Conservation (phyloP, 805 yeast genomes). For the Ogataea siamensis region DNA sequence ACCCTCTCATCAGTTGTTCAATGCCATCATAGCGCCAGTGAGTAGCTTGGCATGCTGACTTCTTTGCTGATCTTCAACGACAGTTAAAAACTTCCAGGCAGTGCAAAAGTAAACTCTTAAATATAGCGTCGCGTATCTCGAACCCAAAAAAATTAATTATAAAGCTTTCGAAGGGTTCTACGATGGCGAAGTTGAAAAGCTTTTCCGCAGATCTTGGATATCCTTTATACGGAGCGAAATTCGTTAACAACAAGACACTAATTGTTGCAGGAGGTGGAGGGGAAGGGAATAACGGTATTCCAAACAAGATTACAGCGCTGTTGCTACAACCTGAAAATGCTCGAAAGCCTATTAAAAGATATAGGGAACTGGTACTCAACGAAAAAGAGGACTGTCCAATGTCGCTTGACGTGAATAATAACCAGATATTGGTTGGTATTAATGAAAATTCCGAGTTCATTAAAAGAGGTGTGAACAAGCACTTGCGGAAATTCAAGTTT, state of each 20-base stretch:
- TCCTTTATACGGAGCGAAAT: slow-evolving; percentile 80
- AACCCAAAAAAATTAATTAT: too few species aligned
- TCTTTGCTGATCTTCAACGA: too few species aligned
- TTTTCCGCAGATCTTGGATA: slow-evolving; percentile 46
- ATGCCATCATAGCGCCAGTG: too few species aligned
- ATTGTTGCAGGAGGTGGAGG: slow-evolving; percentile 95
- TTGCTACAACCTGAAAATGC: slow-evolving; percentile 52
- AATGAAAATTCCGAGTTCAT: slow-evolving; percentile 65
- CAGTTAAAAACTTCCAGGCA: too few species aligned
- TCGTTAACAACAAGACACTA: slow-evolving; percentile 56
- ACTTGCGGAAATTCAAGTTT: slow-evolving; percentile 62
- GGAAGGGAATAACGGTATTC: slow-evolving; percentile 84
- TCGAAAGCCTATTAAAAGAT: slow-evolving; percentile 51
- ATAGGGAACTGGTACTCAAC: slow-evolving; percentile 52
- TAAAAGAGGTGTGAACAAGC: slow-evolving; percentile 62
- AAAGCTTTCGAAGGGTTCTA: background rate
- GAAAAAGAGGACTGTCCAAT: slow-evolving; percentile 85
- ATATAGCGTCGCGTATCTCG: too few species aligned
- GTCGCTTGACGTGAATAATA: slow-evolving; percentile 59
- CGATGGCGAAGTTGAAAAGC: slow-evolving; percentile 27
- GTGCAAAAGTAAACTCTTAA: too few species aligned
- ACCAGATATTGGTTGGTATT: slow-evolving; percentile 66
- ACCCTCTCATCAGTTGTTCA: too few species aligned
- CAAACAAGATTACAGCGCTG: slow-evolving; percentile 74
- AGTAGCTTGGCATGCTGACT: too few species aligned